phyloP scores from a whole-genome alignment of 495 filamentous ascomycete genomes.

The Penicillium ochrochloron region DNA sequence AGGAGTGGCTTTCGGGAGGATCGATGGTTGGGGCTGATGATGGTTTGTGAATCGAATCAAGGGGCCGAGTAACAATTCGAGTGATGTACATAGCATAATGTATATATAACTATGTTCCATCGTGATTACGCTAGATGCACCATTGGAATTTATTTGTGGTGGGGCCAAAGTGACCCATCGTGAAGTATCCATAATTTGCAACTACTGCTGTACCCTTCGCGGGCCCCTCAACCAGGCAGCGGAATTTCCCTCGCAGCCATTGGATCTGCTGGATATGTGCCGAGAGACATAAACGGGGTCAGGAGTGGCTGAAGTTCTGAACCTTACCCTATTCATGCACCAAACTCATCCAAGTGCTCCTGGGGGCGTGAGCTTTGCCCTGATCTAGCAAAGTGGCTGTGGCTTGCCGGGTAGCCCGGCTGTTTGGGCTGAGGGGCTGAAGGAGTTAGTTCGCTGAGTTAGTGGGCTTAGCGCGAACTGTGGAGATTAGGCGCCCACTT shows the following conservation, averaged over 20 bases:
- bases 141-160: background rate
- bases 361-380: background rate
- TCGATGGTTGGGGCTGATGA: too few relatives aligned
- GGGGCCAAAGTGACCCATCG: background rate
- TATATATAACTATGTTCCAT: too few relatives aligned
- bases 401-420: background rate
- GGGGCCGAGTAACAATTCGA: background rate
- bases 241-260: background rate
- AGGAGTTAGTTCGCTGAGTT: background rate
- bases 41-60: background rate
- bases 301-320: background rate
- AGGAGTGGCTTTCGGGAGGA: too few relatives aligned
- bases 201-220: too few relatives aligned
- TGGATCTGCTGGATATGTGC: background rate
- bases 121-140: too few relatives aligned
- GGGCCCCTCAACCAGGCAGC: constrained; percentile 2
- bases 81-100: too few relatives aligned
- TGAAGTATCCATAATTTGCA: too few relatives aligned
- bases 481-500: background rate
- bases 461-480: background rate
- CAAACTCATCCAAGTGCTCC: background rate
- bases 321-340: background rate
- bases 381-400: background rate
- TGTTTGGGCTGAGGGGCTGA: background rate
- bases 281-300: background rate